These are phyloP conservation scores for Escallonia herrerae DNA, from an alignment of 129 eudicot species.

Conservation along the genomic window DNA sequence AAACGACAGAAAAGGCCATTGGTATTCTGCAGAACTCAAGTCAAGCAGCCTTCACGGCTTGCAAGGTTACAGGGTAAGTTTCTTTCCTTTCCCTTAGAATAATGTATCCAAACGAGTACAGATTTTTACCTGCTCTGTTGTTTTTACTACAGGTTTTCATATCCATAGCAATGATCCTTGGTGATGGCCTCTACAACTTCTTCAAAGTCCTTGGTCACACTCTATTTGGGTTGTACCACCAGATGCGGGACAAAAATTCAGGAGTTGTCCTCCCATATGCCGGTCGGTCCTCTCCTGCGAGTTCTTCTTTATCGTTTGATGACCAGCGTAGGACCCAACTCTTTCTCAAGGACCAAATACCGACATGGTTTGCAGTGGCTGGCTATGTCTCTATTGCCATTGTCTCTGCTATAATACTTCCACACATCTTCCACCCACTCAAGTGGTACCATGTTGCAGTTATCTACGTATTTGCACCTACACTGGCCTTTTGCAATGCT, in stretches of 20 bases:
- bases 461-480: constrained; percentile 61
- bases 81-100: neutral
- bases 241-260: constrained; percentile 21
- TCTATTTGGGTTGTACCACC: constrained; percentile 44
- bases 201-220: constrained; percentile 69
- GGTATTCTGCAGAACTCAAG: constrained; percentile 54
- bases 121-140: neutral
- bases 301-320: constrained; percentile 41
- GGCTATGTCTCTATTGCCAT: constrained; percentile 63
- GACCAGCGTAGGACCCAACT: constrained; percentile 59
- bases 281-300: constrained; percentile 18
- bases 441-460: constrained; percentile 72
- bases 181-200: constrained; percentile 91
- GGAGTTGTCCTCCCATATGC: constrained; percentile 35
- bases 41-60: constrained; percentile 64
- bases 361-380: constrained; percentile 56
- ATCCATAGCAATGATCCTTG: constrained; percentile 84
- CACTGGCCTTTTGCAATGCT: constrained; percentile 82
- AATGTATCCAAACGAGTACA: neutral
- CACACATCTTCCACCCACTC: constrained; percentile 65
- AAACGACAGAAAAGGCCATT: constrained; percentile 51
- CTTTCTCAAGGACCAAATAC: constrained; percentile 81
- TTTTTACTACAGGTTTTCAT: constrained; percentile 56
- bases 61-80: constrained; percentile 87
- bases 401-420: constrained; percentile 52